Evolutionary conservation across 495 filamentous ascomycete genomes (phyloP), one percentile per base, ranked within the genome.

Genomic region (Aspergillus sparsus): DNA sequence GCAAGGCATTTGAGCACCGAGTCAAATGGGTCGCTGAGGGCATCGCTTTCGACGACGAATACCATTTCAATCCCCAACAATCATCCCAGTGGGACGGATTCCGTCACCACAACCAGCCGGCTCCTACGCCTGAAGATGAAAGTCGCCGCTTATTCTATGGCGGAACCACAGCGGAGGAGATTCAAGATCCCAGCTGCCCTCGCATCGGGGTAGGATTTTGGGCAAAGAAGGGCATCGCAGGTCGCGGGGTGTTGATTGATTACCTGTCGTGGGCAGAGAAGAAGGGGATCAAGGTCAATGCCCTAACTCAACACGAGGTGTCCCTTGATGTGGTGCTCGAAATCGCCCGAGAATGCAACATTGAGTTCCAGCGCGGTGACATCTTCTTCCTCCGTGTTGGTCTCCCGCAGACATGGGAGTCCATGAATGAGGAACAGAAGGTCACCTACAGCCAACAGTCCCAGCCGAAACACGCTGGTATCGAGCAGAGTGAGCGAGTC

Each of bases 41-140:
- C n/a, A 45, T 79, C 10, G 82, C 80, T 3, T 85, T 86, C 57
- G 86, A 89, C 62, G 88, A 91, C 61, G 78, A 88, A 58, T 86
- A 90, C 59, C 79, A 82, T 31, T 80, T 92, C 70, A 92, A 92
- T 70, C 91, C 89, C 0, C 89, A 92, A 66, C 82, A 84, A 63
- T 83, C 83, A 31, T 88, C 85, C 4, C 89, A 93, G 71, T 92
- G 89, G 89, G 89, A 93, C 65, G 86, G 87, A 16, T 78, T 92
- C n/a, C 77, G 86, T 49, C 88, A 91, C 65, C 76, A 80, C 59
- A 74, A 71, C 27, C 67, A 65, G 3, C 76, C 76, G 7, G 70
- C 66, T 0, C 74, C 74, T 7, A 70, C 68, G 57, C 42, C 72
- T 55, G 49, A 76, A 69, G 64, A 74, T 65, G 21, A 67, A 60